A percentile compares a stretch with the other conserved stretches of the same genome.
phyloP scores from a whole-genome alignment of 768 basidiomycete genomes.

The Coprinopsis sp. region DNA sequence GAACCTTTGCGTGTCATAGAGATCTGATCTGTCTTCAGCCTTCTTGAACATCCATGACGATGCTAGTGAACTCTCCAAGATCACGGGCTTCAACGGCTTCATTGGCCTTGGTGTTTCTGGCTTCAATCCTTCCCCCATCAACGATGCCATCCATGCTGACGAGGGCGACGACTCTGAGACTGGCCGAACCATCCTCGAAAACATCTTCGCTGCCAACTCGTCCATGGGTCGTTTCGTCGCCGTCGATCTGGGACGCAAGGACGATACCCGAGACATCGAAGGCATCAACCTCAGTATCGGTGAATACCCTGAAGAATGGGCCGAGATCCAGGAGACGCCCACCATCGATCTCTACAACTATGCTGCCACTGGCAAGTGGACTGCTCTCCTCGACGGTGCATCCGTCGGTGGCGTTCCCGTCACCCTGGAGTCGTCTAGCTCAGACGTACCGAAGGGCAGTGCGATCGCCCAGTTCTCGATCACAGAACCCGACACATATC shows the following conservation, averaged over 20 bases:
- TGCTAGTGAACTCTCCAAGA: not conserved
- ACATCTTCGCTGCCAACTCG: not conserved
- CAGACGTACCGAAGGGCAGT: not conserved
- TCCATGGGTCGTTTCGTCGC: not conserved
- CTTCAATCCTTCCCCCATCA: not conserved
- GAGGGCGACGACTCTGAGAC: not conserved
- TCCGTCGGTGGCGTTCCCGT: not conserved
- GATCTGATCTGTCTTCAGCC: not conserved
- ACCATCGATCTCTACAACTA: not conserved
- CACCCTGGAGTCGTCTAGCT: not conserved
- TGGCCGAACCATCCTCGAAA: not conserved
- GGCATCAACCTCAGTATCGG: not conserved
- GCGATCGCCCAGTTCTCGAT: not conserved
- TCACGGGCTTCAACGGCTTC: not conserved
- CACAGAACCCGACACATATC: not conserved
- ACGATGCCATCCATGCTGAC: not conserved
- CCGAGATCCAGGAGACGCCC: not conserved
- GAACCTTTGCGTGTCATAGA: too few relatives aligned
- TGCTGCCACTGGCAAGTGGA: not conserved
- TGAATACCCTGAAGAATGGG: conserved; percentile 1
- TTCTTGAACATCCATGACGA: conserved; percentile 3
- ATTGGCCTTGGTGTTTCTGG: not conserved
- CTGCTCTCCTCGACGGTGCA: not conserved
- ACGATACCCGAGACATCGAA: not conserved
- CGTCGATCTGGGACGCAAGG: not conserved